Evolutionary conservation across 2,329 filamentous ascomycete genomes (phyloP).

Genomic region (Paecilomyces sp.): DNA sequence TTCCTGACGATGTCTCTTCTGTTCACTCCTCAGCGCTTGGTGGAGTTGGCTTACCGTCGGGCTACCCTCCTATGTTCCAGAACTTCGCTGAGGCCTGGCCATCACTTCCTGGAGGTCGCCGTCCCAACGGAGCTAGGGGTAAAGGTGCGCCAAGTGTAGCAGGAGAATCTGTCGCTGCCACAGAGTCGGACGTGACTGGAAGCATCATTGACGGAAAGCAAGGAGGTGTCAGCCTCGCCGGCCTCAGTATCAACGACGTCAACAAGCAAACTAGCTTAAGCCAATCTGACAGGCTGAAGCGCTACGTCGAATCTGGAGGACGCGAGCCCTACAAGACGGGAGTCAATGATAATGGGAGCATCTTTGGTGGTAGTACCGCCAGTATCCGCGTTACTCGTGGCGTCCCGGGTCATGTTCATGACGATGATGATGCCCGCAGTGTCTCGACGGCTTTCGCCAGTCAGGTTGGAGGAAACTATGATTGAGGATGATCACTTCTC

Average conservation of each 20-base stretch:
- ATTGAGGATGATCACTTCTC: conserved; percentile 37
- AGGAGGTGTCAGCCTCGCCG: conserved; percentile 81
- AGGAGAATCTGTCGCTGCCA: conserved; percentile 86
- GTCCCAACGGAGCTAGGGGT: conserved; percentile 57
- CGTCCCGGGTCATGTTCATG: conserved; percentile 33
- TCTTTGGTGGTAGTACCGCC: conserved; percentile 56
- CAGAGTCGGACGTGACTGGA: conserved; percentile 76
- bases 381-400: conserved; percentile 43
- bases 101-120: conserved; percentile 63
- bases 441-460: conserved; percentile 95
- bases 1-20: conserved; percentile 93
- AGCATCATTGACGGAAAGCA: conserved; percentile 73
- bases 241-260: conserved; percentile 66
- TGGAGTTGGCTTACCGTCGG: conserved; percentile 70
- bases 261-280: conserved; percentile 67
- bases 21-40: conserved; percentile 88
- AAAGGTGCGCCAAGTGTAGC: conserved; percentile 70
- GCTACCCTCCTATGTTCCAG: conserved; percentile 93
- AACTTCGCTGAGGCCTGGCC: conserved; percentile 91
- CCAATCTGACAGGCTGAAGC: conserved; percentile 85
- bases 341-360: conserved; percentile 53
- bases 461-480: conserved; percentile 68
- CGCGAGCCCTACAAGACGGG: conserved; percentile 50
- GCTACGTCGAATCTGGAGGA: conserved; percentile 82
- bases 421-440: conserved; percentile 92